Percentiles rank a stretch among this genome's conserved stretches.
phyloP scores from a whole-genome alignment of 139 green algal genomes.

The Auxenochlorella pyrenoidosa region DNA sequence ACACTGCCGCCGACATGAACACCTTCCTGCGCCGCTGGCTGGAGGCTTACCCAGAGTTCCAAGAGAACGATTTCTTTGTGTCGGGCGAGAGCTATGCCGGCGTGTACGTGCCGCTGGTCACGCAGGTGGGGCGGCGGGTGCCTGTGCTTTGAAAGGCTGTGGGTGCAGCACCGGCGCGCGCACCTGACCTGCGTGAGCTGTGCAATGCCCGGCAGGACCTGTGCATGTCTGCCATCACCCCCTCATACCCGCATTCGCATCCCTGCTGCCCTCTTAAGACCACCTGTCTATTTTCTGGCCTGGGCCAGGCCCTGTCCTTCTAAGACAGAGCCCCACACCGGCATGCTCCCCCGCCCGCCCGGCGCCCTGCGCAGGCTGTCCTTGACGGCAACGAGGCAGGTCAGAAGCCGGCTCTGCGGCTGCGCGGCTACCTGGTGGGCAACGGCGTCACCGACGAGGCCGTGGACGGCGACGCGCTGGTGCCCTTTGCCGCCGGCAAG shows the following conservation, averaged over 20 bases:
- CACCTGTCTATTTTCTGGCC: too few species aligned
- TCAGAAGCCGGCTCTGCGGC: slow-evolving; percentile 16
- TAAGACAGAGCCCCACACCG: too few species aligned
- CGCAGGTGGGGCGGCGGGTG: neutral
- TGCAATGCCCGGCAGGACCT: too few species aligned
- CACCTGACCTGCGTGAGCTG: too few species aligned
- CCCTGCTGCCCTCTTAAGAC: too few species aligned
- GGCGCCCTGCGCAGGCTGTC: neutral
- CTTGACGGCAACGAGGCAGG: slow-evolving; percentile 23
- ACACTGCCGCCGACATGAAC: slow-evolving; percentile 68
- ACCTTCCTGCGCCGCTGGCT: slow-evolving; percentile 71
- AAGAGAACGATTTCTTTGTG: slow-evolving; percentile 46
- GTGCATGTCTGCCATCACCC: too few species aligned
- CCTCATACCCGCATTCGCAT: too few species aligned
- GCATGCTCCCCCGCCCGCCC: neutral
- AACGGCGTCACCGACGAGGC: slow-evolving; percentile 80
- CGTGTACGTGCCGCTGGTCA: slow-evolving; percentile 26
- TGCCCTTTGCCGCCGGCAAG: slow-evolving; percentile 53
- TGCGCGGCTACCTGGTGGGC: slow-evolving; percentile 76
- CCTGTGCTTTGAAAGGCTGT: too few species aligned
- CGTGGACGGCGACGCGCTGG: slow-evolving; percentile 72
- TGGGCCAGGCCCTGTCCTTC: too few species aligned
- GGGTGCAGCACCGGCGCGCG: too few species aligned
- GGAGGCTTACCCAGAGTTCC: slow-evolving; percentile 52
- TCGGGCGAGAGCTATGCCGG: slow-evolving; percentile 25